Evolutionary conservation across 495 filamentous ascomycete genomes (phyloP), one percentile per base, ranked within the genome.

Genomic region (Talaromyces wortmannii): DNA sequence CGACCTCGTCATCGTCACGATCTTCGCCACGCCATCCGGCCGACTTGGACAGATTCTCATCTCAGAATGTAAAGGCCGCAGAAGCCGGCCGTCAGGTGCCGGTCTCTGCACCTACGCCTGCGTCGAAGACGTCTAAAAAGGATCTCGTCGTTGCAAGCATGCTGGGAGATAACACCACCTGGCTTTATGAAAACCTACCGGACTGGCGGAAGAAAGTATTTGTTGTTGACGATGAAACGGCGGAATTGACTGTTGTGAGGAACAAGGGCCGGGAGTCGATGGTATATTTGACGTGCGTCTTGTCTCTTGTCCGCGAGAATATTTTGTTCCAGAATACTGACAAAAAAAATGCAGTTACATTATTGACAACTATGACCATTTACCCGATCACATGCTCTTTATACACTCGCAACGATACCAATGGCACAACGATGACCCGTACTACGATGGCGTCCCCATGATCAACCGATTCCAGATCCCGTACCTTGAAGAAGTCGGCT

Each of bases 201-300:
- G 72, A 78, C 29, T 78, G 72, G 76, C 65, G 66, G 31, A 76
- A 68, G 60, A 81, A 66, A 55, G 63, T 81, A 52, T 83, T 82
- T 58, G 72, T 80, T 15, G 77, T 79, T 52, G 71, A 83, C 55
- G 68, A 78, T 55, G 60, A 68, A 45, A 56, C 59, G 13, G 77
- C 79, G 16, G 61, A 67, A 5, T 66, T 81, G 66, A 77, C 75
- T 3, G 78, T 81, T 43, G 48, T 68, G 3, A 50, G 59, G 18
- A 82, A 83, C 59, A 82, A 84, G 60, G 81, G 81, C 7, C 70
- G 78, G 52, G 81, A 84, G 60, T 78, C 79, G 15, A 82, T 82
- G 76, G 78, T 77, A 0, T 83, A 80, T 64, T 65, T 83, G 58
- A 80, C 79, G 68, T 83, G 78, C 67, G 77, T 79, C 13, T 42